Conservation (phyloP, 495 filamentous ascomycete genomes). For the Penicillium pancosmium region DNA sequence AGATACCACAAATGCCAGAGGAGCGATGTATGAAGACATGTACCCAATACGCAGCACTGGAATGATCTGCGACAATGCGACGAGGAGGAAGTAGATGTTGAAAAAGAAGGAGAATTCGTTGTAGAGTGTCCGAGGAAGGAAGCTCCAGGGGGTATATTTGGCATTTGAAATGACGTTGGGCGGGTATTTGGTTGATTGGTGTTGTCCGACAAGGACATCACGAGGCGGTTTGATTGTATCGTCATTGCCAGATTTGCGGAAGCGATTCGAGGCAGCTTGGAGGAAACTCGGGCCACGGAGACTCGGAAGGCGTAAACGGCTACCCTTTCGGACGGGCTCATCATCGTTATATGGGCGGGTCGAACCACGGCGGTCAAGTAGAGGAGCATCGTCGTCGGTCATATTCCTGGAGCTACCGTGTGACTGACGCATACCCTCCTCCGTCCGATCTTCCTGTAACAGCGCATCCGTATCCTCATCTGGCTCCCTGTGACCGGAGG, state of each 20-base stretch:
- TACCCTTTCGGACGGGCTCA: slow-evolving; percentile 29
- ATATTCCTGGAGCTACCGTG: slow-evolving; percentile 55
- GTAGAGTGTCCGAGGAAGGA: slow-evolving; percentile 90
- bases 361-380: slow-evolving; percentile 51
- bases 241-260: slow-evolving; percentile 23
- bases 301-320: slow-evolving; percentile 34
- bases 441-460: slow-evolving; percentile 55
- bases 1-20: slow-evolving; percentile 84
- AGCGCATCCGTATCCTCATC: slow-evolving; percentile 56
- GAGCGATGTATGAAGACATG: slow-evolving; percentile 91
- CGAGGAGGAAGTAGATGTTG: slow-evolving; percentile 97
- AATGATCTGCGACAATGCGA: slow-evolving; percentile 91
- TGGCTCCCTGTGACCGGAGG: slow-evolving; percentile 46
- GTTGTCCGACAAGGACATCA: slow-evolving; percentile 47
- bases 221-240: slow-evolving; percentile 39
- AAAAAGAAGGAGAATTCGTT: slow-evolving; percentile 99
- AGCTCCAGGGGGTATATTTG: slow-evolving; percentile 96
- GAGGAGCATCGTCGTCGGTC: slow-evolving; percentile 65
- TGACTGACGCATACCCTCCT: slow-evolving; percentile 41
- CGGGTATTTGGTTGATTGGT: slow-evolving; percentile 49
- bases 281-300: slow-evolving; percentile 30
- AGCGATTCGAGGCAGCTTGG: slow-evolving; percentile 20
- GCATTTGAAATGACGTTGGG: slow-evolving; percentile 91
- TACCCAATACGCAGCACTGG: slow-evolving; percentile 90
- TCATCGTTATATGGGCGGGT: slow-evolving; percentile 34